These are phyloP conservation scores for Suhomyces panamericanus DNA, from an alignment of 1,139 yeast species.

Conservation along the genomic window DNA sequence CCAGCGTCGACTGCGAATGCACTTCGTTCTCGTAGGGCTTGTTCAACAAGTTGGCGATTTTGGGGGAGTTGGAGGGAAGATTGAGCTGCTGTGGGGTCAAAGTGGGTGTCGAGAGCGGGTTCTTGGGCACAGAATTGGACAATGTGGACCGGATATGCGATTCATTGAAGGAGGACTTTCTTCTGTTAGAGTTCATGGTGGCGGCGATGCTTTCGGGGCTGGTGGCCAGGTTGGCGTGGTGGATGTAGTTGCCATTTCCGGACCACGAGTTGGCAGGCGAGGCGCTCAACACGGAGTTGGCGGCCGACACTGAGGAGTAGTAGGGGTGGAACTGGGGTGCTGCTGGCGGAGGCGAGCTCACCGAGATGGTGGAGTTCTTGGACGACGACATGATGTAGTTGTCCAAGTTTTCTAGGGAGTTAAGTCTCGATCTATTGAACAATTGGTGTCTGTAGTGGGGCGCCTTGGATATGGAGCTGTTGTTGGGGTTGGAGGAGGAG, in stretches of 20 bases:
- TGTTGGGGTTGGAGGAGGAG: constrained; percentile 23
- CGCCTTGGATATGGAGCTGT: constrained; percentile 14
- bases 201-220: constrained; percentile 23
- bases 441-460: constrained; percentile 29
- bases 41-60: constrained; percentile 18
- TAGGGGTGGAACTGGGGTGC: constrained; percentile 14
- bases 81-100: constrained; percentile 7
- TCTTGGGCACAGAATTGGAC: constrained; percentile 25
- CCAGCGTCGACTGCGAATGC: constrained; percentile 17
- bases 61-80: constrained; percentile 14
- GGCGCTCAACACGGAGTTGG: constrained; percentile 20
- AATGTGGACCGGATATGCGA: constrained; percentile 45
- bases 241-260: constrained; percentile 24
- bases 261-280: constrained; percentile 32
- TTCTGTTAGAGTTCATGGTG: constrained; percentile 25
- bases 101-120: constrained; percentile 8
- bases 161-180: constrained; percentile 49
- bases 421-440: constrained; percentile 43
- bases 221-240: constrained; percentile 20
- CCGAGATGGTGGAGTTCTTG: constrained; percentile 37
- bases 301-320: constrained; percentile 13
- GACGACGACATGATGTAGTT: constrained; percentile 45
- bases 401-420: constrained; percentile 46
- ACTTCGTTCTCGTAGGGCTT: constrained; percentile 15
- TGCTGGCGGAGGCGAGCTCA: constrained; percentile 41